Percentiles rank a stretch among this genome's conserved stretches.
phyloP scores from a whole-genome alignment of 805 yeast species.

The Tetrapisispora nanseiensis region DNA sequence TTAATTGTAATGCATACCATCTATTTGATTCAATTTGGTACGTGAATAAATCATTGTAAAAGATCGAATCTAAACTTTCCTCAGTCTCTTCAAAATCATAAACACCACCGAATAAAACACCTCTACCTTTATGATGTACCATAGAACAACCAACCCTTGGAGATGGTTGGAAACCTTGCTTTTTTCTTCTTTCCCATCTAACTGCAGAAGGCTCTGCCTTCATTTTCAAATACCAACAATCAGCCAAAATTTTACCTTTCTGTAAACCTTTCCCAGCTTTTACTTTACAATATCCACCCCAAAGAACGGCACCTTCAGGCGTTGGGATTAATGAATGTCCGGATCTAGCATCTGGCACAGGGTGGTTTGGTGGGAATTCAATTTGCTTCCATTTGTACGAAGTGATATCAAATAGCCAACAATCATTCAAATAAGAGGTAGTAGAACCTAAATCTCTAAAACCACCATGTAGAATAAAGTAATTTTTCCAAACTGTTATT shows the following conservation, averaged over 20 bases:
- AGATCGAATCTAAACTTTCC: conserved; percentile 75
- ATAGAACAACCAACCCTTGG: conserved; percentile 93
- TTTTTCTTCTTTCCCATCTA: conserved; percentile 83
- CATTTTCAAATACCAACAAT: conserved; percentile 83
- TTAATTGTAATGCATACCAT: conserved; percentile 57
- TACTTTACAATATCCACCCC: conserved; percentile 85
- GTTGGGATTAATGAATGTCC: conserved; percentile 82
- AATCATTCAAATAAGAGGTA: conserved; percentile 73
- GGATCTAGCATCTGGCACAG: conserved; percentile 82
- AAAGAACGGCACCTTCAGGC: conserved; percentile 72
- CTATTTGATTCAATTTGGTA: conserved; percentile 80
- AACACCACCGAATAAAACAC: conserved; percentile 91
- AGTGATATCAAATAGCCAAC: conserved; percentile 88
- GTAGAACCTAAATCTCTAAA: conserved; percentile 81
- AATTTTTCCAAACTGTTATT: conserved; percentile 86
- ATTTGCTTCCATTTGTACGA: conserved; percentile 86
- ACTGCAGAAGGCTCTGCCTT: conserved; percentile 62
- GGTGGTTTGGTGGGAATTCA: conserved; percentile 72
- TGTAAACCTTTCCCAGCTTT: conserved; percentile 82
- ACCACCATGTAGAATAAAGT: conserved; percentile 78
- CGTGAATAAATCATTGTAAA: conserved; percentile 70
- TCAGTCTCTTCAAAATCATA: conserved; percentile 93
- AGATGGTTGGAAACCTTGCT: conserved; percentile 83
- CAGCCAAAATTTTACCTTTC: conserved; percentile 82
- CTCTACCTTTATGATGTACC: conserved; percentile 76